Evolutionary conservation across 2,329 filamentous ascomycete genomes (phyloP).

Genomic region (Clonostachys chloroleuca): DNA sequence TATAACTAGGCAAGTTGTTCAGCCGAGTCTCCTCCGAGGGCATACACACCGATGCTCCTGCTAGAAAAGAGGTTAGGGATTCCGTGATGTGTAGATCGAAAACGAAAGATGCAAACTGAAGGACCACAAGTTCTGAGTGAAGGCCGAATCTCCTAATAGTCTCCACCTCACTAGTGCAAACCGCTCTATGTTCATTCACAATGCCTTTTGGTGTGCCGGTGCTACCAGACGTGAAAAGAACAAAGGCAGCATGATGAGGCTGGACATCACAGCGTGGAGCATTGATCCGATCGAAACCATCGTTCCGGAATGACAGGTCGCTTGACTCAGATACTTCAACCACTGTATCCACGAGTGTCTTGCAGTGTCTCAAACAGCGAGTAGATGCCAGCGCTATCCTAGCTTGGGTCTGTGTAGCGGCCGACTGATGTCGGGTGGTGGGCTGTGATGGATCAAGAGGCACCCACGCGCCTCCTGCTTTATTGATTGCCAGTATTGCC

Average conservation of each 20-base stretch:
- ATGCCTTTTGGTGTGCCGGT: slow-evolving; percentile 14
- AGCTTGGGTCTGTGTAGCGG: background rate
- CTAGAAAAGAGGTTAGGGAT: slow-evolving; percentile 3
- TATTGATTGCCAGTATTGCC: slow-evolving; percentile 19
- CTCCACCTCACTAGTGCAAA: slow-evolving; percentile 9
- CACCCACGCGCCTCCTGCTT: slow-evolving; percentile 4
- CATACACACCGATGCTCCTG: slow-evolving; percentile 8
- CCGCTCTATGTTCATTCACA: slow-evolving; percentile 8
- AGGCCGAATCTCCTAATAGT: background rate
- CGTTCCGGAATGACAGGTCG: slow-evolving; percentile 5
- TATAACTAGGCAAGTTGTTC: slow-evolving; percentile 4
- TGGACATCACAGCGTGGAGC: too few relatives aligned
- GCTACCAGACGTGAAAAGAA: slow-evolving; percentile 1
- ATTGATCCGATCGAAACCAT: slow-evolving; percentile 8
- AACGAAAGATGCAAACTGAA: slow-evolving; percentile 7
- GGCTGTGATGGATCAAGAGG: slow-evolving; percentile 4
- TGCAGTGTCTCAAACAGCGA: background rate
- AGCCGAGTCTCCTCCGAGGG: slow-evolving; percentile 7
- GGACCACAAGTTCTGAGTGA: background rate
- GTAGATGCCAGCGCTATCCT: background rate
- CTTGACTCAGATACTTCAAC: background rate
- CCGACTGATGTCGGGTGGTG: background rate
- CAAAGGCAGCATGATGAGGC: slow-evolving; percentile 2
- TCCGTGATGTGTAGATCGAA: slow-evolving; percentile 8
- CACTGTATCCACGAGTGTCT: background rate